Base-by-base conservation (phyloP, 805 yeast species). In the Lipomyces sp. region DNA sequence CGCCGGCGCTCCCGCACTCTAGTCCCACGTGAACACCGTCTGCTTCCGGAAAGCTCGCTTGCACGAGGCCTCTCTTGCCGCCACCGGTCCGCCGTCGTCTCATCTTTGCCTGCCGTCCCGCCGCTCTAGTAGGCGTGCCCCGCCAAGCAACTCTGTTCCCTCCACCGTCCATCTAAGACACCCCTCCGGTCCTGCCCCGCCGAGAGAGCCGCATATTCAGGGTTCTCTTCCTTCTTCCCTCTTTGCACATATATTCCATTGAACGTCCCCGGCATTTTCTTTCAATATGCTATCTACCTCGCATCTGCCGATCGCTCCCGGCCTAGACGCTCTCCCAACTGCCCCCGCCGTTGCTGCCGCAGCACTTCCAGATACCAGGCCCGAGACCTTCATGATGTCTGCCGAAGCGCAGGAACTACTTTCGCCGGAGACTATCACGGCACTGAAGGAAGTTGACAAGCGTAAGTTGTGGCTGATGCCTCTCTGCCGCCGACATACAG, bases 331-430 rank as follows among this genome's bases (percentile, higher is more conserved):
- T 18, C 42, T 24, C 28, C 24, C 41, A 6, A 13, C 47, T 13
- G 24, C 37, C n/a, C 49, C 49, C 8, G 45, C 40, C n/a, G 45
- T 41, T 6, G 55, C 45, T n/a, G 33, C 48, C 14, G 43, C 39
- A 16, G 29, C 43, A 1, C 33, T 43, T 18, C 49, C 49, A 5
- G 58, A 53, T 24, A 53, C 58, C 24, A 49, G 58, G n/a, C 59
- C 59, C 2, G 59, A 55, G 37, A 55, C 59, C 7, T 55, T 55
- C 58, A 55, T 52, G 57, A 45, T 55, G 59, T 51, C 59, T 19
- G 59, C 52, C n/a, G 59, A 55, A 42, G 59, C 59, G 6, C 59
- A 55, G 38, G 59, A 55, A 22, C 39, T 50, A 6, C 47, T 55
- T 11, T 39, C 57, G 1, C 51, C 51, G 18, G 59, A 47, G 21